phyloP scores from a whole-genome alignment of 78 protist genomes.

The Emiliania huxleyi region DNA sequence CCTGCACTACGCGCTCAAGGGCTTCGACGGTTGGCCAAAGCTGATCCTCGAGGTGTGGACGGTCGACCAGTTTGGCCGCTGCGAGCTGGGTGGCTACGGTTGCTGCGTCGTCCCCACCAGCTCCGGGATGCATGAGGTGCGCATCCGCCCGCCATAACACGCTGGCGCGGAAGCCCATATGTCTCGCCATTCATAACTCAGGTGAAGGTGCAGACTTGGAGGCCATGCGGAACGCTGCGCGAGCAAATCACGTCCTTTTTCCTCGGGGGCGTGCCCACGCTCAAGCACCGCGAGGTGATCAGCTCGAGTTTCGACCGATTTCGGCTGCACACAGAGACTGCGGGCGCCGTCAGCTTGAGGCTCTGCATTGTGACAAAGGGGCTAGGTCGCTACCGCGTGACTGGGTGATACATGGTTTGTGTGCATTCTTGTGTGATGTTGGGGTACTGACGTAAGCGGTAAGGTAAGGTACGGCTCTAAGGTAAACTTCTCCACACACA shows the following conservation, averaged over 20 bases:
- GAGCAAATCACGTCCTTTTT: neutral
- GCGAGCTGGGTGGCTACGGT: slow-evolving; percentile 2
- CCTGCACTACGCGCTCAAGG: neutral
- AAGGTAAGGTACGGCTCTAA: no score
- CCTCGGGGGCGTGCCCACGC: neutral
- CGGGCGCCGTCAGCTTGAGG: neutral
- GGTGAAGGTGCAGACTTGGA: neutral
- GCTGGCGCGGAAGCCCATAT: no score
- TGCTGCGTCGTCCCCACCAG: neutral
- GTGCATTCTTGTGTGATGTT: no score
- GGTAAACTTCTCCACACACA: no score
- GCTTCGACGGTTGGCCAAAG: slow-evolving; percentile 3
- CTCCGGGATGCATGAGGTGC: neutral
- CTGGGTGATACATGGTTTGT: no score
- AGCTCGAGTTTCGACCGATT: neutral
- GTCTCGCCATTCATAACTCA: no score
- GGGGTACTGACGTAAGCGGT: no score
- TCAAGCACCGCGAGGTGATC: neutral
- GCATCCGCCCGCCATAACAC: no score
- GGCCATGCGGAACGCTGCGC: neutral
- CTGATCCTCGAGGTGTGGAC: neutral
- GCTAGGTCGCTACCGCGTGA: no score
- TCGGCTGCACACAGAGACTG: neutral
- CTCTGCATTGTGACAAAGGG: neutral
- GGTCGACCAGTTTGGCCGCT: neutral